Percentiles rank a stretch among this genome's conserved stretches.
Conservation (phyloP, 495 filamentous ascomycete species). For the Hamigera avellanea region DNA sequence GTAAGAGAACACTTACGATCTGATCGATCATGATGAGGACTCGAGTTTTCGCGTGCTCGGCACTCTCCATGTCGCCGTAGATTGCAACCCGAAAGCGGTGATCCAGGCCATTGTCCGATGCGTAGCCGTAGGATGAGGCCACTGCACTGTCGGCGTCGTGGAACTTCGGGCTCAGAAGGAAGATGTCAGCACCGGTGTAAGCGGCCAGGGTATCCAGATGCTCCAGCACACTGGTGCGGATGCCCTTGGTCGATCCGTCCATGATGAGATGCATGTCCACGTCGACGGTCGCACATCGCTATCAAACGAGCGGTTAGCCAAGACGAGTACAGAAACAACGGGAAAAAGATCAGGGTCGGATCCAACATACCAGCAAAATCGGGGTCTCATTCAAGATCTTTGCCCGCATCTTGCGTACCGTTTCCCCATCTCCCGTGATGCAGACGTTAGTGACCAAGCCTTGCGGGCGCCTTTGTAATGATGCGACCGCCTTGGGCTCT, state of each 20-base stretch:
- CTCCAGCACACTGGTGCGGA: slow-evolving; percentile 61
- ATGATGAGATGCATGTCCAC: slow-evolving; percentile 82
- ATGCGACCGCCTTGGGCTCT: slow-evolving; percentile 64
- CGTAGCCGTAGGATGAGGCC: slow-evolving; percentile 52
- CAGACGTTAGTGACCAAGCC: slow-evolving; percentile 82
- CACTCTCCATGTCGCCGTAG: slow-evolving; percentile 89
- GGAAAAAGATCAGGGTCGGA: slow-evolving; percentile 9
- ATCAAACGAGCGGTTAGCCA: slow-evolving; percentile 17
- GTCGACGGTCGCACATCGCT: slow-evolving; percentile 88
- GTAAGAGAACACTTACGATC: slow-evolving; percentile 51
- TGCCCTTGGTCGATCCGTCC: slow-evolving; percentile 51
- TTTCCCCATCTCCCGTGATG: slow-evolving; percentile 71
- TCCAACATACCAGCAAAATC: slow-evolving; percentile 63
- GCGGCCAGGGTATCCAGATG: slow-evolving; percentile 73
- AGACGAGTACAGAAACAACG: slow-evolving; percentile 5
- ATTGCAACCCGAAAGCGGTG: slow-evolving; percentile 83
- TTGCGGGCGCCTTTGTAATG: slow-evolving; percentile 53
- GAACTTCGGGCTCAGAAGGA: slow-evolving; percentile 73
- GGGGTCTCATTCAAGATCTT: slow-evolving; percentile 79
- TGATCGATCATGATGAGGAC: slow-evolving; percentile 95
- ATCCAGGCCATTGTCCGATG: slow-evolving; percentile 54
- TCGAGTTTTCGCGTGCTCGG: slow-evolving; percentile 92
- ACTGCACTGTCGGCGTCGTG: slow-evolving; percentile 40
- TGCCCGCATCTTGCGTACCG: slow-evolving; percentile 73
- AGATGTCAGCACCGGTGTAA: slow-evolving; percentile 91